Evolutionary conservation across 768 basidiomycete species (phyloP), one percentile per base, ranked within the genome.

Genomic region (Myochromella boudieri): DNA sequence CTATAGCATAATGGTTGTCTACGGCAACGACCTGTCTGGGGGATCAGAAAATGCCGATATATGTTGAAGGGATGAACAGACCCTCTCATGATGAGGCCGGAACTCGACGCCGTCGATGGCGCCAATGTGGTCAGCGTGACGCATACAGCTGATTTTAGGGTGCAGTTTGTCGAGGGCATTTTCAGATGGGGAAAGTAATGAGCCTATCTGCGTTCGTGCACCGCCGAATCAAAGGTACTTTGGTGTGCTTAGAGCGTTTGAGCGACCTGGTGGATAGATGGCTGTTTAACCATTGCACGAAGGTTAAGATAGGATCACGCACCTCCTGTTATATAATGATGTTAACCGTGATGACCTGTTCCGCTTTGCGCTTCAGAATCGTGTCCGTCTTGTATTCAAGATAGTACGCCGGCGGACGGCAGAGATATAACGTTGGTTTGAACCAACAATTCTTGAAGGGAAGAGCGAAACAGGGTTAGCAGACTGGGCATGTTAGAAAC

Each of bases 401-500:
- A 61, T 91, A 77, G 55, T 82, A 68, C 0, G 91, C 89, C 5
- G 95, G 85, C 1, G 95, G 97, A 9, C 97, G 88, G 42, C 95
- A 85, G 28, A 98, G 84, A 68, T 92, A 97, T 3, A 98, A 69
- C 62, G 98, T 95, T 1, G 95, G 95, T 0, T 90, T 89, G 51
- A 98, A 78, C 94, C 94, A 95, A 91, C 90, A 91, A 54, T 90
- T 87, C 83, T 87, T n/a, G n/a, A n/a, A n/a, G n/a, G n/a, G n/a
- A n/a, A n/a, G n/a, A n/a, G n/a, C n/a, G 15, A 10, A 26, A 9
- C n/a, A 37, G 32, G 38, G 14, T 12, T 7, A 12, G 17, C 11
- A 4, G 27, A 20, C 18, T 18, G 17, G 17, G 14, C 25, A 11
- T 22, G 6, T 6, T 22, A 8, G n/a, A 7, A 42, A 25, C 27